A percentile compares a stretch with the other conserved stretches of the same genome.
Evolutionary conservation across 2,329 filamentous ascomycete species (phyloP).

Genomic region (Trichoderma breve): DNA sequence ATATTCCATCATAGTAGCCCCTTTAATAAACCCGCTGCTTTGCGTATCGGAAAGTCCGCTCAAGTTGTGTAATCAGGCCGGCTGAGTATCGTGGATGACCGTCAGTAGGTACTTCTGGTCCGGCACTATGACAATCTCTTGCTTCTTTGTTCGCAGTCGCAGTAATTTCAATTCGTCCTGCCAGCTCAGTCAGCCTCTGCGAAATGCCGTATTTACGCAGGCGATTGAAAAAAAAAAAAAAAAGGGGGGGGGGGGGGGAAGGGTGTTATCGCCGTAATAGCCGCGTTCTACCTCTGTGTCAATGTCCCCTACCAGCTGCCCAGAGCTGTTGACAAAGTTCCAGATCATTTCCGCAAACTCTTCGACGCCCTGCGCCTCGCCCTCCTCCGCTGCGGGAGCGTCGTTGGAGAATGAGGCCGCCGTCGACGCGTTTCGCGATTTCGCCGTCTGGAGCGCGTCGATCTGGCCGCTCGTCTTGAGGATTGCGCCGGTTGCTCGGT

Average conservation of each 20-base stretch:
- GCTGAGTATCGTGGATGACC: constrained; percentile 73
- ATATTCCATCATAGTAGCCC: constrained; percentile 1
- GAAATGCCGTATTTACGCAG: neutral
- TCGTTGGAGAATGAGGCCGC: constrained; percentile 48
- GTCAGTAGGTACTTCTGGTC: constrained; percentile 76
- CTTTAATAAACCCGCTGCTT: neutral
- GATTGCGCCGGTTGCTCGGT: constrained; percentile 68
- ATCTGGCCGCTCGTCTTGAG: constrained; percentile 72
- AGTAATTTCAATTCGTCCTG: constrained; percentile 75
- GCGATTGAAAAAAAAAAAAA: neutral
- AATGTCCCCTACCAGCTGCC: constrained; percentile 67
- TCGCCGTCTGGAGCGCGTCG: constrained; percentile 49
- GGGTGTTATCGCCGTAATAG: neutral
- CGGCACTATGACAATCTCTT: constrained; percentile 80
- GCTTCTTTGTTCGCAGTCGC: constrained; percentile 76
- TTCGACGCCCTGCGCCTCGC: constrained; percentile 60
- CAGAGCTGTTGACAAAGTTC: constrained; percentile 69
- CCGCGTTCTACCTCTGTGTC: constrained; percentile 59
- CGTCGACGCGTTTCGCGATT: constrained; percentile 37
- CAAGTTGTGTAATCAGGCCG: neutral
- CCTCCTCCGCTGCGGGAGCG: constrained; percentile 41
- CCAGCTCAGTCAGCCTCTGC: neutral
- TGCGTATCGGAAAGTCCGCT: neutral
- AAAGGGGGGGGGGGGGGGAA: no score
- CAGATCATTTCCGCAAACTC: constrained; percentile 75